Conservation (phyloP, 2,329 filamentous ascomycete species). For the Colletotrichum australisinense region DNA sequence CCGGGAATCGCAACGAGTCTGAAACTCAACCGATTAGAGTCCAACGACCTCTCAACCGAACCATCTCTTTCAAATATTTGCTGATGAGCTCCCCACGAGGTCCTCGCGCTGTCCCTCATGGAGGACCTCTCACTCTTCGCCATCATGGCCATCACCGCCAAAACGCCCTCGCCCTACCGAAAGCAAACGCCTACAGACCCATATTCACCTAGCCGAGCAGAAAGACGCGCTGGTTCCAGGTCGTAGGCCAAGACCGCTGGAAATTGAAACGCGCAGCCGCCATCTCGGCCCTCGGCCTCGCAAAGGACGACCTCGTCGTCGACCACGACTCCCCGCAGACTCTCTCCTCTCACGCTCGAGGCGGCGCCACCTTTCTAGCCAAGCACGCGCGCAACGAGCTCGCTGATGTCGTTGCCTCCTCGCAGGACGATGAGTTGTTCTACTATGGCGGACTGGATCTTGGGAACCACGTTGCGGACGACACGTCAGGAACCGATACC, state of each 20-base stretch:
- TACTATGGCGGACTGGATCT: conserved; percentile 48
- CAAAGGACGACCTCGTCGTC: conserved; percentile 38
- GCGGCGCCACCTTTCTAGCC: conserved; percentile 49
- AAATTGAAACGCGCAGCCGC: not conserved
- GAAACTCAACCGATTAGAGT: not conserved
- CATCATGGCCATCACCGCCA: not conserved
- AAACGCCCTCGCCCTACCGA: not conserved
- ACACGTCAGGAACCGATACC: not conserved
- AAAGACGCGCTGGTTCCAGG: not conserved
- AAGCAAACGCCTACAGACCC: not conserved
- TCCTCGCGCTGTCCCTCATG: not conserved
- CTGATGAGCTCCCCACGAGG: not conserved
- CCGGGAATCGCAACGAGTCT: too few species aligned
- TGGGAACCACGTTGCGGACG: conserved; percentile 39
- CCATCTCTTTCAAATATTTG: not conserved
- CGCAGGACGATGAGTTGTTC: conserved; percentile 42
- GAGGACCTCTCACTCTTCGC: not conserved
- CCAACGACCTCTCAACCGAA: not conserved
- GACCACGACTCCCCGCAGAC: conserved; percentile 38
- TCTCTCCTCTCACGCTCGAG: conserved; percentile 38
- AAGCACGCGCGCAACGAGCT: conserved; percentile 52
- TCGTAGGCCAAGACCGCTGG: not conserved
- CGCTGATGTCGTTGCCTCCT: conserved; percentile 48
- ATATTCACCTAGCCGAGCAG: not conserved
- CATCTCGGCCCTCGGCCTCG: conserved; percentile 44